A percentile compares a stretch with the other conserved stretches of the same genome.
Evolutionary conservation across 2,329 filamentous ascomycete genomes (phyloP).

Genomic region (Clonostachys byssicola): DNA sequence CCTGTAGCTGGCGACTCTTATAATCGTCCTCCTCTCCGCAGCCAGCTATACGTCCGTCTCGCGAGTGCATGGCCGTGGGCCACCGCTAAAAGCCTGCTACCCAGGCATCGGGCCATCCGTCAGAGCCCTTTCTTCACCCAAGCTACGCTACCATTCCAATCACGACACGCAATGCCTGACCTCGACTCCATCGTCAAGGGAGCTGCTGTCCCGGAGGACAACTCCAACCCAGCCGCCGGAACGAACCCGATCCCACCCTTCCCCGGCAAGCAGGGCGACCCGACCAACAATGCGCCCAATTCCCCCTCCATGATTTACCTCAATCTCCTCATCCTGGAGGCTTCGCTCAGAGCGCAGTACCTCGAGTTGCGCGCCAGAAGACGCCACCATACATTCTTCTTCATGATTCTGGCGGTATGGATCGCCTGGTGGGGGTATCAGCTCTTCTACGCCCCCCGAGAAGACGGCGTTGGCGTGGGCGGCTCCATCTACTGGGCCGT

Average conservation of each 20-base stretch:
- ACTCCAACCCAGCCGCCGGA: conserved; percentile 34
- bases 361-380: conserved; percentile 83
- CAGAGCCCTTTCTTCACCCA: conserved; percentile 3
- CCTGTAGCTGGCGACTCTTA: no score
- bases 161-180: conserved; percentile 51
- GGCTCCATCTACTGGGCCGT: conserved; percentile 96
- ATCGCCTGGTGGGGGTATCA: conserved; percentile 82
- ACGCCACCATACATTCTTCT: conserved; percentile 89
- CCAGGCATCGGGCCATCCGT: background rate
- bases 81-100: background rate
- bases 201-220: conserved; percentile 55
- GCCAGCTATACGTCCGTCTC: no score
- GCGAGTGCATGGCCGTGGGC: background rate
- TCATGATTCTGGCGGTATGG: conserved; percentile 77
- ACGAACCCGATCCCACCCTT: conserved; percentile 31
- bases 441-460: conserved; percentile 90
- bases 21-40: no score
- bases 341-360: conserved; percentile 88
- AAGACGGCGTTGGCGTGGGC: conserved; percentile 87
- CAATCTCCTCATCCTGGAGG: conserved; percentile 95
- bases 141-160: conserved; percentile 3
- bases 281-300: conserved; percentile 77
- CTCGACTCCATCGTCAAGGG: conserved; percentile 93
- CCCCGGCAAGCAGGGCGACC: conserved; percentile 55
- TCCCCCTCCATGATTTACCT: conserved; percentile 96